These are phyloP conservation scores for Syzygium malaccense DNA, from an alignment of 441 rosid species.

Conservation along the genomic window DNA sequence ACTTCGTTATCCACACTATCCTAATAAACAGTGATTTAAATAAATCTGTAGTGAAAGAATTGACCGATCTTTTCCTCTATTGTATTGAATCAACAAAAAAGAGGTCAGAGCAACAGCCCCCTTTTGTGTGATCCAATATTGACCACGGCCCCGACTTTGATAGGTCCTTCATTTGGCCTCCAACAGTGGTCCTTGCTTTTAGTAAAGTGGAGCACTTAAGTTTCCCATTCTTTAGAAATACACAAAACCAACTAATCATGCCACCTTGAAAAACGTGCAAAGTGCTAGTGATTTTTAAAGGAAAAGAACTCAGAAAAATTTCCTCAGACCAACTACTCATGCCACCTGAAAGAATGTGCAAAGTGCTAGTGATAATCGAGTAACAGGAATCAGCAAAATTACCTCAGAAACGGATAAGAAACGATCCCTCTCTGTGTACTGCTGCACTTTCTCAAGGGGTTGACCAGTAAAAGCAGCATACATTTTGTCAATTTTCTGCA, in stretches of 20 bases:
- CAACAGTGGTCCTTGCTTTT: not conserved
- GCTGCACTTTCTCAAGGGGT: constrained; percentile 81
- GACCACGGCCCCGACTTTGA: not conserved
- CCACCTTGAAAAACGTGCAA: not conserved
- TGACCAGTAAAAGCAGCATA: constrained; percentile 81
- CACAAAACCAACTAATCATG: not conserved
- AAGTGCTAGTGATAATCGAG: not conserved
- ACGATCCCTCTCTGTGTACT: constrained; percentile 73
- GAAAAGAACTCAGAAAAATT: not conserved
- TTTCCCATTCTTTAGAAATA: not conserved
- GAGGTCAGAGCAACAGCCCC: not conserved
- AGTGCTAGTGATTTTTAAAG: not conserved
- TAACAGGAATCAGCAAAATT: constrained; percentile 6
- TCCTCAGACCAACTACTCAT: not conserved
- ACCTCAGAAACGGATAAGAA: constrained; percentile 92
- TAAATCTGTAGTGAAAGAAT: not conserved
- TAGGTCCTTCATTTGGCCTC: not conserved
- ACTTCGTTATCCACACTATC: not conserved
- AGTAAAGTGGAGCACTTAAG: not conserved
- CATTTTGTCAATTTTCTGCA: constrained; percentile 88
- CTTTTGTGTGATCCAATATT: not conserved
- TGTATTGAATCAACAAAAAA: not conserved
- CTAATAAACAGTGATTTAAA: not conserved
- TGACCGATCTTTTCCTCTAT: not conserved
- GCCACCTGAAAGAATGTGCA: not conserved